Percentiles rank a stretch among this genome's conserved stretches.
phyloP scores from a whole-genome alignment of 176 grass and related monocot genomes.

The Alloteropsis semialata region DNA sequence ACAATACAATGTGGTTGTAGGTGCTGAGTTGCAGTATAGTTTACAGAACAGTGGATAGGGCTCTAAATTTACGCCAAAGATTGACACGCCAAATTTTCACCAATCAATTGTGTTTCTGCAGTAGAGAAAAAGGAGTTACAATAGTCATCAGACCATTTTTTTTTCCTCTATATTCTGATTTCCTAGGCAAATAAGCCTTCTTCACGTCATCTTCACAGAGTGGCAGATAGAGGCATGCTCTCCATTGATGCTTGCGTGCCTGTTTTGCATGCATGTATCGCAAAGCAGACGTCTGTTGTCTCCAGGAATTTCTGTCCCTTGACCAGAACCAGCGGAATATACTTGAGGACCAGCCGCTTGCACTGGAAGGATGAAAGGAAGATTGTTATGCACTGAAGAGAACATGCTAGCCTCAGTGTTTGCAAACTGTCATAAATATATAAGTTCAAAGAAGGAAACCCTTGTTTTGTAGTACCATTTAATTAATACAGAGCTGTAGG shows the following conservation, averaged over 20 bases:
- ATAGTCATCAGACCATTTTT: conserved; percentile 6
- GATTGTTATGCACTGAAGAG: not conserved
- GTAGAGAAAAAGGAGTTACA: not conserved
- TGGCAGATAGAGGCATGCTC: conserved; percentile 6
- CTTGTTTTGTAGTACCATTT: not conserved
- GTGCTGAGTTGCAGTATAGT: not conserved
- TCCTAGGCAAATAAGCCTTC: not conserved
- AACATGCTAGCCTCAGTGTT: not conserved
- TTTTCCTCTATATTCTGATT: not conserved
- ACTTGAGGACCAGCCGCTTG: conserved; percentile 51
- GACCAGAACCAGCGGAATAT: conserved; percentile 46
- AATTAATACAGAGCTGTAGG: not conserved
- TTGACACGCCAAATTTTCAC: not conserved
- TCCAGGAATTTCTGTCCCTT: conserved; percentile 51
- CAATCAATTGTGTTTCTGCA: not conserved
- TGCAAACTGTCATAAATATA: not conserved
- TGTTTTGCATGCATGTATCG: conserved; percentile 61
- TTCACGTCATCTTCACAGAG: conserved; percentile 27
- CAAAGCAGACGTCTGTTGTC: conserved; percentile 52
- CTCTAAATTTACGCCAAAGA: conserved; percentile 12
- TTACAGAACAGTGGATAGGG: not conserved
- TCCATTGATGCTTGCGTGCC: conserved; percentile 18
- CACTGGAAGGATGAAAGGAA: conserved; percentile 45
- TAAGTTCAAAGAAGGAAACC: not conserved
- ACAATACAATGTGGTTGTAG: not conserved